Conservation (phyloP, 202 grass and related monocot genomes). For the Sporobolus alterniflorus region DNA sequence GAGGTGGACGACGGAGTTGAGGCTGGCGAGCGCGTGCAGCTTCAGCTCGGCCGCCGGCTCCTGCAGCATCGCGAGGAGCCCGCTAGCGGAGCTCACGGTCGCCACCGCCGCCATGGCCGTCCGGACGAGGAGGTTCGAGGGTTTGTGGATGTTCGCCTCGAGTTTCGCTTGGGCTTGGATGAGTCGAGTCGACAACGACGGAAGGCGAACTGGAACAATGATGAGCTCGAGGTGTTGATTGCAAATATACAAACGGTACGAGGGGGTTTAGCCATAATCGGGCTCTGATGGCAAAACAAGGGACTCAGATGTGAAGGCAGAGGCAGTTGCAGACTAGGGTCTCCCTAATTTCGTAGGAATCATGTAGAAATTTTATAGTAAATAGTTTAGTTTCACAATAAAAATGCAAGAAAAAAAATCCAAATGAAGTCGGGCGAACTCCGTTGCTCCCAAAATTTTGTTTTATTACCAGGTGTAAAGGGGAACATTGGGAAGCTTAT, state of each 20-base stretch:
- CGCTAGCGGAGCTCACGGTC: constrained; percentile 90
- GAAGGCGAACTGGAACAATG: constrained; percentile 4
- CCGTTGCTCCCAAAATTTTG: background rate
- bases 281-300: background rate
- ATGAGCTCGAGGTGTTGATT: background rate
- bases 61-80: constrained; percentile 91
- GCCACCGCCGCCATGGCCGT: constrained; percentile 57
- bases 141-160: constrained; percentile 25
- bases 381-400: no score
- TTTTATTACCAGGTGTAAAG: background rate
- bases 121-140: constrained; percentile 34
- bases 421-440: background rate
- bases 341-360: no score
- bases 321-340: no score
- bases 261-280: constrained; percentile 4
- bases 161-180: constrained; percentile 37
- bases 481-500: no score
- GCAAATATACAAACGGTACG: constrained; percentile 4
- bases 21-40: constrained; percentile 85
- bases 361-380: no score
- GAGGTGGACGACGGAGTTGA: constrained; percentile 94
- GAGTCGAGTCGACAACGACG: constrained; percentile 25
- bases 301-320: background rate
- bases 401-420: no score
- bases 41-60: constrained; percentile 90